A percentile compares a stretch with the other conserved stretches of the same genome.
phyloP scores from a whole-genome alignment of 2,329 filamentous ascomycete genomes.

The Nigrograna mackinnonii region DNA sequence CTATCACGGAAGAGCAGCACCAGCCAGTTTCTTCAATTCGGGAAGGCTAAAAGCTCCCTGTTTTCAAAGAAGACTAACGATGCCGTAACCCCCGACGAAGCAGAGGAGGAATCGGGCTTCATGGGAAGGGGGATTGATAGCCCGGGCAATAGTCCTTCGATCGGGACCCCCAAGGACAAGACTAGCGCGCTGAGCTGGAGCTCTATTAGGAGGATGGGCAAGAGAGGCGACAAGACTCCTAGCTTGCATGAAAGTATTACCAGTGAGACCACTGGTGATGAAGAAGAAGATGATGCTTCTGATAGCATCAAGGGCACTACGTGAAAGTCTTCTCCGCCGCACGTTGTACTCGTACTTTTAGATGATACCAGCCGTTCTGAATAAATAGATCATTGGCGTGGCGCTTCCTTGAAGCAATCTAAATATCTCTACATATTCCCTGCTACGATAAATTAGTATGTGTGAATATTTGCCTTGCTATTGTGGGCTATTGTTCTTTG shows the following conservation, averaged over 20 bases:
- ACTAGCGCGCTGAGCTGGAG: conserved; percentile 48
- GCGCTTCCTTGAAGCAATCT: too few relatives aligned
- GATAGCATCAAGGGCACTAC: conserved; percentile 14
- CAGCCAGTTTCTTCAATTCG: conserved; percentile 48
- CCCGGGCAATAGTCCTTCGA: conserved; percentile 37
- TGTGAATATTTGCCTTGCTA: too few relatives aligned
- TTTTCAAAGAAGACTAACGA: conserved; percentile 38
- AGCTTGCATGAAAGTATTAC: conserved; percentile 51
- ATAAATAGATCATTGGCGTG: too few relatives aligned
- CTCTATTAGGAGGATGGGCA: conserved; percentile 47
- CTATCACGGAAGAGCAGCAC: conserved; percentile 52
- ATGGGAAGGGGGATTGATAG: conserved; percentile 28
- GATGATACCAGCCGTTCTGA: too few relatives aligned
- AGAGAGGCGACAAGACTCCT: conserved; percentile 47
- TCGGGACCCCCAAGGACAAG: conserved; percentile 42
- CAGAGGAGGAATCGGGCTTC: conserved; percentile 38
- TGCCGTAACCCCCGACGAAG: conserved; percentile 41
- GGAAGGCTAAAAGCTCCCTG: conserved; percentile 38
- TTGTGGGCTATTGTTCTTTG: too few relatives aligned
- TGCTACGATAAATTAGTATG: too few relatives aligned
- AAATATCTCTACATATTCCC: too few relatives aligned
- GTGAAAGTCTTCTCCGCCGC: too few relatives aligned
- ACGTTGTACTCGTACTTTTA: too few relatives aligned
- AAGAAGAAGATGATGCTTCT: conserved; percentile 27
- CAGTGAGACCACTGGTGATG: conserved; percentile 44